Conservation (phyloP, 75 land plant genomes). For the Gnetum montanum region DNA sequence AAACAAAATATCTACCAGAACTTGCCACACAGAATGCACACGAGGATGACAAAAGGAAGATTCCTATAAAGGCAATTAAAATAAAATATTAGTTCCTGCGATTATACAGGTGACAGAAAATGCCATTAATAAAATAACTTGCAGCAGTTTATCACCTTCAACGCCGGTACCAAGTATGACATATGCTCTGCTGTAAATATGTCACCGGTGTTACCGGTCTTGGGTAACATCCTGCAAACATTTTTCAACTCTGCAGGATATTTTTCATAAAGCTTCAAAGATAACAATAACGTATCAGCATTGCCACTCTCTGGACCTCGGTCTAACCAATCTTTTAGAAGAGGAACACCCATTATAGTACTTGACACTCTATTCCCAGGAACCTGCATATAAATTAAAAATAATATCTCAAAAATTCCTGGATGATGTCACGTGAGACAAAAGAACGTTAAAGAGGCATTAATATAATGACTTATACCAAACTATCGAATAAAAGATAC, state of each 20-base stretch:
- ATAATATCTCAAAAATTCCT: too few species aligned
- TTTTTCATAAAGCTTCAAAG: conserved; percentile 50
- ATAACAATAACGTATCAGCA: conserved; percentile 75
- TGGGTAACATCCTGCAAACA: conserved; percentile 55
- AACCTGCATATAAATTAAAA: conserved; percentile 72
- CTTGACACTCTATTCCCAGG: conserved; percentile 36
- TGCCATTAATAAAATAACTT: not conserved
- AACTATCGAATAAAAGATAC: too few species aligned
- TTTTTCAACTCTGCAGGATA: conserved; percentile 22
- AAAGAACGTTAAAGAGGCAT: too few species aligned
- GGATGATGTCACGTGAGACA: too few species aligned
- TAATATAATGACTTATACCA: too few species aligned
- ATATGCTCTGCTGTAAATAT: conserved; percentile 51
- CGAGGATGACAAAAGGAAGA: conserved; percentile 88
- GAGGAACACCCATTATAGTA: conserved; percentile 57
- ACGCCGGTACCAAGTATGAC: conserved; percentile 33
- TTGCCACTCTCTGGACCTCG: conserved; percentile 45
- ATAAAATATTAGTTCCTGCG: not conserved
- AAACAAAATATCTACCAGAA: conserved; percentile 48
- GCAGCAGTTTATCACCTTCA: conserved; percentile 46
- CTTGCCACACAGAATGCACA: conserved; percentile 80
- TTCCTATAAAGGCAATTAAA: conserved; percentile 45
- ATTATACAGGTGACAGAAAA: not conserved
- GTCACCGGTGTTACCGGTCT: conserved; percentile 34
- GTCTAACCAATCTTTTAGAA: conserved; percentile 50